A percentile compares a stretch with the other conserved stretches of the same genome.
Conservation (phyloP, 257 asterid species). For the Nicotiana noctiflora region DNA sequence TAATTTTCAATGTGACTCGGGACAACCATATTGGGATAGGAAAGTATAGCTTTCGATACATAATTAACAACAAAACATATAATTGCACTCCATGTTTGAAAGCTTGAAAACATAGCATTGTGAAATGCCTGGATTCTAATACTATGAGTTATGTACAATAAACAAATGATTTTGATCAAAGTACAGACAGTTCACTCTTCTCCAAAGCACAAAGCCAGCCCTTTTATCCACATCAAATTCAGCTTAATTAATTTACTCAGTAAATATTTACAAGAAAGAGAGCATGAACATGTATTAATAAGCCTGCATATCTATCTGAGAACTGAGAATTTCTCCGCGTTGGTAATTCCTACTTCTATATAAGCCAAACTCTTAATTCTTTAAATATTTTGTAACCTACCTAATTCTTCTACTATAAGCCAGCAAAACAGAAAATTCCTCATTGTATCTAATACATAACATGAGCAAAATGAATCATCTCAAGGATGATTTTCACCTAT, state of each 20-base stretch:
- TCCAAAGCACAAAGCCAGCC: neutral
- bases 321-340: neutral
- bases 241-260: neutral
- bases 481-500: slow-evolving; percentile 26
- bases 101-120: neutral
- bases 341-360: neutral
- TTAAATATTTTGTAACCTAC: neutral
- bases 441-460: neutral
- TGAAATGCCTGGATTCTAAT: neutral
- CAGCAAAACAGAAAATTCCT: neutral
- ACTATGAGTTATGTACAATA: too few relatives aligned
- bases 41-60: neutral
- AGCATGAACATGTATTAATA: neutral
- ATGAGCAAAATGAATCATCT: neutral
- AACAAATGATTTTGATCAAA: too few relatives aligned
- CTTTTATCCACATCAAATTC: neutral
- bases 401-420: neutral
- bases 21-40: neutral
- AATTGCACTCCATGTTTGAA: neutral
- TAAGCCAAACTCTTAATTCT: neutral
- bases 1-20: too few relatives aligned
- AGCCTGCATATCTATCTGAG: neutral
- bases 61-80: neutral
- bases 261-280: neutral
- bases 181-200: neutral